phyloP scores from a whole-genome alignment of 2,329 filamentous ascomycete genomes.

The Fusarium multiceps region DNA sequence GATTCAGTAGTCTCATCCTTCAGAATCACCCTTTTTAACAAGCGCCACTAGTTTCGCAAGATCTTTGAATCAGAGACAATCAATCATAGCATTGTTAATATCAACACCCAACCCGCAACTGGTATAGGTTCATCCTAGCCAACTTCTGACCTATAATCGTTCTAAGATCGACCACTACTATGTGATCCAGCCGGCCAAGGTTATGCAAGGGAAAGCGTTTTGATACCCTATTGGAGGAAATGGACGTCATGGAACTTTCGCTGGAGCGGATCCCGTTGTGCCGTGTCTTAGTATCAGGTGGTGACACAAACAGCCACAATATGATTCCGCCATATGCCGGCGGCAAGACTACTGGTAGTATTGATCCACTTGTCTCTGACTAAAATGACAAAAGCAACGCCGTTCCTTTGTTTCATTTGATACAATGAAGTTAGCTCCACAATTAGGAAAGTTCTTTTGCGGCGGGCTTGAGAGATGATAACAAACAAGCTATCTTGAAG shows the following conservation, averaged over 20 bases:
- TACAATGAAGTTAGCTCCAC: background rate
- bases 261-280: too few species aligned
- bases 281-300: background rate
- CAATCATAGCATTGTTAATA: too few species aligned
- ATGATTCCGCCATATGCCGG: fast-evolving
- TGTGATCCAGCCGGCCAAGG: too few species aligned
- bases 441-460: too few species aligned
- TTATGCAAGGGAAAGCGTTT: too few species aligned
- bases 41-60: fast-evolving
- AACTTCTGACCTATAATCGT: background rate
- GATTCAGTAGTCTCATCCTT: too few species aligned
- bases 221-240: too few species aligned
- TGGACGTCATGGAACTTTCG: background rate
- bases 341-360: background rate
- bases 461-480: too few species aligned
- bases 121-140: too few species aligned
- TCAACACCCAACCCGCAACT: too few species aligned
- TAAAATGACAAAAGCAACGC: background rate
- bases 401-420: background rate
- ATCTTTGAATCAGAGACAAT: too few species aligned
- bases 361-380: background rate
- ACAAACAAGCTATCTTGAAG: background rate
- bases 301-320: background rate
- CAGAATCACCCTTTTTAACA: fast-evolving
- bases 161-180: background rate